These are phyloP conservation scores for Nidularia sp. DNA, from an alignment of 768 basidiomycete genomes.

Conservation along the genomic window DNA sequence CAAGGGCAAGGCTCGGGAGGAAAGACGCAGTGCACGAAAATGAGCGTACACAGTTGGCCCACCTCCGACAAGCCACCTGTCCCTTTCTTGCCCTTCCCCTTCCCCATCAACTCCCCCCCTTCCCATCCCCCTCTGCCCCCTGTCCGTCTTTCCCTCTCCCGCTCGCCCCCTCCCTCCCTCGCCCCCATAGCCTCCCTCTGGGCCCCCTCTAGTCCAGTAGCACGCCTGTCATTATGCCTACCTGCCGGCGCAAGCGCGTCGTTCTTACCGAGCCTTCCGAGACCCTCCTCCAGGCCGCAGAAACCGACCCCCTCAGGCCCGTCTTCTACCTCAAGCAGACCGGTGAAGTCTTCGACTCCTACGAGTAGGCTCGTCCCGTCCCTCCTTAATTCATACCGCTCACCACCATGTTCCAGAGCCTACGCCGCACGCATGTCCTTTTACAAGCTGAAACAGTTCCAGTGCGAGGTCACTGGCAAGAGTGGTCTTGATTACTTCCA, in stretches of 20 bases:
- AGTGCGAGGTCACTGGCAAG: constrained; percentile 96
- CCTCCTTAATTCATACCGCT: constrained; percentile 16
- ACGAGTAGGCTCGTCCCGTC: constrained; percentile 66
- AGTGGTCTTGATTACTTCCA: constrained; percentile 92
- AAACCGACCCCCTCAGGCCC: constrained; percentile 61
- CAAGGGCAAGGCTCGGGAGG: too few relatives aligned
- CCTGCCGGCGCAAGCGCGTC: constrained; percentile 86
- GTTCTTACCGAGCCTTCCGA: constrained; percentile 81
- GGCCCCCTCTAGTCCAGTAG: constrained; percentile 23
- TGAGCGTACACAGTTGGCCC: background rate
- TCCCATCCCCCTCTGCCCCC: constrained; percentile 43
- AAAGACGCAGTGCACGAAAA: too few relatives aligned
- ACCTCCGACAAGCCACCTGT: constrained; percentile 14
- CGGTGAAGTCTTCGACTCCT: constrained; percentile 95
- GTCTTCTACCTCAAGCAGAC: constrained; percentile 94
- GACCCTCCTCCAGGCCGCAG: constrained; percentile 59
- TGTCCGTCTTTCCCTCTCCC: constrained; percentile 25
- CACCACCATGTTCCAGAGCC: constrained; percentile 35
- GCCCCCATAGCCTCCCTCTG: constrained; percentile 34
- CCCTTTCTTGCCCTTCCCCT: constrained; percentile 10
- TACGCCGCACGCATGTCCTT: constrained; percentile 93
- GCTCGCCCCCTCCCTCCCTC: constrained; percentile 9
- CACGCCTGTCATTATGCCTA: constrained; percentile 56
- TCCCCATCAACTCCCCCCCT: constrained; percentile 54
- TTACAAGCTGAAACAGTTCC: constrained; percentile 91